Evolutionary conservation across 176 grass and related monocot genomes (phyloP).

Genomic region (Canna indica): DNA sequence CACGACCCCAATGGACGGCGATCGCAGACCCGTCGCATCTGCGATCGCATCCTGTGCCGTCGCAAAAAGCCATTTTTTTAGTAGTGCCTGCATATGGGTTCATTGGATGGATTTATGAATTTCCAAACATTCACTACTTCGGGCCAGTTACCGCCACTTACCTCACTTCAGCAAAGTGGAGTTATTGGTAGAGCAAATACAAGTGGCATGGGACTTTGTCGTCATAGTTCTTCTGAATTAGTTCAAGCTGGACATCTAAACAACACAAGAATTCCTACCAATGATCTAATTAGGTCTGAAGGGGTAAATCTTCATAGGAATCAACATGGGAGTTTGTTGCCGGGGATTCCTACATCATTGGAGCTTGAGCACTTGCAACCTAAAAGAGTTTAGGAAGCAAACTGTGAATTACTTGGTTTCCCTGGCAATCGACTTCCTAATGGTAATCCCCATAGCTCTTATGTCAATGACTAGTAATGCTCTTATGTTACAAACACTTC

Average conservation of each 20-base stretch:
- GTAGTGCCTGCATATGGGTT: too few relatives aligned
- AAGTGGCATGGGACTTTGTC: slow-evolving; percentile 31
- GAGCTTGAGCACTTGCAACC: slow-evolving; percentile 37
- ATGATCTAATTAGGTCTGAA: slow-evolving; percentile 42
- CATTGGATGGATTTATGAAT: too few relatives aligned
- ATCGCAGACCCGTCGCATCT: too few relatives aligned
- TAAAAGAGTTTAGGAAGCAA: slow-evolving; percentile 53
- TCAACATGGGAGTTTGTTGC: slow-evolving; percentile 29
- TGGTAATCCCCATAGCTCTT: slow-evolving; percentile 5
- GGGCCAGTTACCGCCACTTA: slow-evolving; percentile 27
- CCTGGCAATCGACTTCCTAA: slow-evolving; percentile 25
- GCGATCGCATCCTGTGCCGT: too few relatives aligned
- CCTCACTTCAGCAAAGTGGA: slow-evolving; percentile 49
- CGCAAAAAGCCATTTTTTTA: too few relatives aligned
- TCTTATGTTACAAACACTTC: slow-evolving; percentile 34
- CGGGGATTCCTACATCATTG: too few relatives aligned
- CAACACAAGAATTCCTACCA: slow-evolving; percentile 30
- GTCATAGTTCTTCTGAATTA: slow-evolving; percentile 38
- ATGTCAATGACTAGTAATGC: slow-evolving; percentile 31
- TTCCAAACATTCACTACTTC: too few relatives aligned
- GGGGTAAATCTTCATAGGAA: slow-evolving; percentile 31
- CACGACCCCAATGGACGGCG: too few relatives aligned
- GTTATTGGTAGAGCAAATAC: slow-evolving; percentile 44
- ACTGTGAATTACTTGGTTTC: slow-evolving; percentile 27
- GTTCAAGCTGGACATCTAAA: slow-evolving; percentile 22